Evolutionary conservation across 345 rosid species (phyloP).

Genomic region (Lumnitzera racemosa): DNA sequence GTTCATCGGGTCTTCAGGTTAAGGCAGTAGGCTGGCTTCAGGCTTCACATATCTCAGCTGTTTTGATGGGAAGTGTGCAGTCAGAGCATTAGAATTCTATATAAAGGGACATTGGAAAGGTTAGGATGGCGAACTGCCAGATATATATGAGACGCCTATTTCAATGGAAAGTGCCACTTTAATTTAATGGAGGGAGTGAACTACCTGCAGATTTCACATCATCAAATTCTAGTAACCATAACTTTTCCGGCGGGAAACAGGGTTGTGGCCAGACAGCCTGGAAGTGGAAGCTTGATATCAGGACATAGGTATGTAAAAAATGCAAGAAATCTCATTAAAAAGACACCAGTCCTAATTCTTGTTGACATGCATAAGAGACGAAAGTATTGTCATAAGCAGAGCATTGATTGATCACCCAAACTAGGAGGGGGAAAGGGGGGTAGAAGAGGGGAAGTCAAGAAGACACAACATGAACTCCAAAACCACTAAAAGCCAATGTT

Average conservation of each 20-base stretch:
- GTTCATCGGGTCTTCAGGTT: conserved; percentile 93
- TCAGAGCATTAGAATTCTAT: conserved; percentile 71
- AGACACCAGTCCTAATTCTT: not conserved
- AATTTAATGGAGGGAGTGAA: conserved; percentile 12
- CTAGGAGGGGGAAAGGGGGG: too few relatives aligned
- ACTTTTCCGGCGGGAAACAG: conserved; percentile 78
- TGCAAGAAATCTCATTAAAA: conserved; percentile 8
- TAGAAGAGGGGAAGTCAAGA: too few relatives aligned
- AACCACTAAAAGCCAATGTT: too few relatives aligned
- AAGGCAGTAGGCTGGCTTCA: conserved; percentile 84
- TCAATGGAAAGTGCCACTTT: conserved; percentile 21
- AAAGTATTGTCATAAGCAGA: too few relatives aligned
- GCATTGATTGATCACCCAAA: too few relatives aligned
- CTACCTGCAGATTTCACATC: conserved; percentile 45
- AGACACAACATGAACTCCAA: not conserved
- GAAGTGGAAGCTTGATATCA: conserved; percentile 37
- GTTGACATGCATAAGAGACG: not conserved
- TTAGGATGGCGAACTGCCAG: conserved; percentile 36
- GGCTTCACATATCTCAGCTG: conserved; percentile 93
- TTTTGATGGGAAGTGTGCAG: conserved; percentile 71
- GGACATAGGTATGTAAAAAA: conserved; percentile 4
- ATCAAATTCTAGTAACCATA: conserved; percentile 65
- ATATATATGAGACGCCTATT: conserved; percentile 21
- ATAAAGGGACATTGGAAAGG: conserved; percentile 48
- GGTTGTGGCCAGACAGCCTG: conserved; percentile 84